Base-by-base conservation (phyloP, 148 eudicot genomes). In the Camellia japonica region DNA sequence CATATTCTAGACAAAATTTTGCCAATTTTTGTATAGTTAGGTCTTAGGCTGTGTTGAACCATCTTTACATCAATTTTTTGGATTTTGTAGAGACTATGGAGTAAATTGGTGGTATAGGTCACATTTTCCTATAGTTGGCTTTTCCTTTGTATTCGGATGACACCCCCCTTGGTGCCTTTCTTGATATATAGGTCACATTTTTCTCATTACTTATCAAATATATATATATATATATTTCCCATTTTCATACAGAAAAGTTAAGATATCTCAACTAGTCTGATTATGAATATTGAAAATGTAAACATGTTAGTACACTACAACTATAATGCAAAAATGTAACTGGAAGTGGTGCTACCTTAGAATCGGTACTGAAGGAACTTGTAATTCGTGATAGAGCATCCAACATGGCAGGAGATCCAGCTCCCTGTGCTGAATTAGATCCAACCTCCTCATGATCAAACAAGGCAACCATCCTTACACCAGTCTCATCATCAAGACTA, bases 371-470 rank as follows among this genome's bases (percentile, higher is more conserved):
- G 80, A 96, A 93, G 80, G 87, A 85, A 86, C 79, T 81, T 59
- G 98, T 93, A 75, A 96, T 86, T 66, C 99, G 92, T 38, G 98
- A 91, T 74, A 96, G 83, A 82, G 99, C 94, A 79, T 96, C 99
- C 60, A 92, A 83, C 93, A 91, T 84, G 77, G 88, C 98, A 62
- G 99, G 99, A 82, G 99, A 23, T 44, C 99, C 99, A 79, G 99
- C 99, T 85, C 99, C 99, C 84, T 96, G 99, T 43, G 99, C 99
- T 76, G 99, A 96, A 85, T 89, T 80, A 78, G 98, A 96, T 78
- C 99, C 99, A 77, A 93, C 87, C 87, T 96, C 99, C 83, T 96
- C 99, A 79, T 96, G 99, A 86, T 96, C 99, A 82, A 92, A 96
- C 84, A 96, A 89, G 41, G 99, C 95, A 69, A 92, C 95, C 94